Evolutionary conservation across 2,329 filamentous ascomycete genomes (phyloP).

Genomic region (Cryphonectria naterciae): DNA sequence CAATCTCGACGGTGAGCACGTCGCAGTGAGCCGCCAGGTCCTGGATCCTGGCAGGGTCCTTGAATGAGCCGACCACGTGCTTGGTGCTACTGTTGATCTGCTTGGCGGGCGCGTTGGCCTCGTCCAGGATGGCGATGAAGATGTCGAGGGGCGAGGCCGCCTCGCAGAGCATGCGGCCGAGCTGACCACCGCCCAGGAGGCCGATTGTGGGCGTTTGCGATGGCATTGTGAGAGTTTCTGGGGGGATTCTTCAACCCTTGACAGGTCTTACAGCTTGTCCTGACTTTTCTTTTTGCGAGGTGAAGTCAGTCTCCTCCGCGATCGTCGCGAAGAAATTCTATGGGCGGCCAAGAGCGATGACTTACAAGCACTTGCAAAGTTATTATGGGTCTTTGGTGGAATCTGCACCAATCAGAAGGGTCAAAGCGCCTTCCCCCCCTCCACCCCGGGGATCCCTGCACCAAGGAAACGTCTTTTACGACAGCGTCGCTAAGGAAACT

Average conservation of each 20-base stretch:
- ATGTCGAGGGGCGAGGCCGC: slow-evolving; percentile 77
- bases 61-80: slow-evolving; percentile 87
- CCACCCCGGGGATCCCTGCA: neutral
- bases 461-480: neutral
- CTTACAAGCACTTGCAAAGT: neutral
- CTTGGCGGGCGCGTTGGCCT: slow-evolving; percentile 76
- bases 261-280: neutral
- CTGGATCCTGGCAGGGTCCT: slow-evolving; percentile 76
- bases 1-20: slow-evolving; percentile 90
- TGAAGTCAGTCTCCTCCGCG: neutral
- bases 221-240: neutral
- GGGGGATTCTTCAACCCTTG: slow-evolving; percentile 18
- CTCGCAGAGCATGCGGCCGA: slow-evolving; percentile 93
- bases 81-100: slow-evolving; percentile 76
- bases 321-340: neutral
- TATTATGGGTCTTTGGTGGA: neutral
- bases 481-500: neutral
- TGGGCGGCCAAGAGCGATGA: neutral
- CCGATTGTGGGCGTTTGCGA: slow-evolving; percentile 48
- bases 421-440: too few species aligned
- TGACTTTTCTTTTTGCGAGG: neutral
- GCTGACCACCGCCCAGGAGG: slow-evolving; percentile 67
- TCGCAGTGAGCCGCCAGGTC: slow-evolving; percentile 78
- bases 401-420: too few species aligned
- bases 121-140: slow-evolving; percentile 78